Evolutionary conservation across 768 basidiomycete species (phyloP).

Genomic region (Russula foetens): DNA sequence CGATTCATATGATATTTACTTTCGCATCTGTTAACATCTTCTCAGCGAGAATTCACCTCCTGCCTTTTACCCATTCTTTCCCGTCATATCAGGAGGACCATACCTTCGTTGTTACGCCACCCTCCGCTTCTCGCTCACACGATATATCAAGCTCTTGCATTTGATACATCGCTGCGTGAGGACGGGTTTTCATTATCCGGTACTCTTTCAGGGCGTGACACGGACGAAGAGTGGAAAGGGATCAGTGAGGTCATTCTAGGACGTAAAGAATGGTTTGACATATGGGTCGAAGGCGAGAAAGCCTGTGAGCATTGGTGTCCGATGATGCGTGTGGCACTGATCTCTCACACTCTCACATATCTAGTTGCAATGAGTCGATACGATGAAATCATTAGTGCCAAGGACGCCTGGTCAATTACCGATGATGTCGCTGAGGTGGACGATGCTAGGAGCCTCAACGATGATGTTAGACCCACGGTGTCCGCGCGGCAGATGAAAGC

Average conservation of each 20-base stretch:
- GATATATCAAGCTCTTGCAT: slow-evolving; percentile 84
- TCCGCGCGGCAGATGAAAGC: slow-evolving; percentile 80
- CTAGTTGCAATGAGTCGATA: slow-evolving; percentile 86
- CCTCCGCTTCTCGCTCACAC: slow-evolving; percentile 91
- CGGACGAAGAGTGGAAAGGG: slow-evolving; percentile 55
- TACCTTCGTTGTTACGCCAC: slow-evolving; percentile 64
- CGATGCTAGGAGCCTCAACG: not conserved
- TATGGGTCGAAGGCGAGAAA: slow-evolving; percentile 86
- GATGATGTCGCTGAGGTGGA: slow-evolving; percentile 47
- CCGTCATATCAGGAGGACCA: slow-evolving; percentile 64
- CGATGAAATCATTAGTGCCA: slow-evolving; percentile 66
- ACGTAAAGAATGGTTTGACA: slow-evolving; percentile 80
- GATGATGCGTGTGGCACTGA: not conserved
- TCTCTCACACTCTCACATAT: not conserved
- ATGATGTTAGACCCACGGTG: slow-evolving; percentile 60
- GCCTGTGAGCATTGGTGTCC: slow-evolving; percentile 51
- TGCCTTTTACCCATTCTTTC: slow-evolving; percentile 72
- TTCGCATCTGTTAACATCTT: slow-evolving; percentile 2
- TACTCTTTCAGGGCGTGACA: slow-evolving; percentile 35
- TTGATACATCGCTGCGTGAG: slow-evolving; percentile 71
- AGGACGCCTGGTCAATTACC: slow-evolving; percentile 81
- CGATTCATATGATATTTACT: slow-evolving; percentile 20
- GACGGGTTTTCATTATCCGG: slow-evolving; percentile 59
- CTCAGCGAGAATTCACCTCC: slow-evolving; percentile 73
- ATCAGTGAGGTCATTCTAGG: slow-evolving; percentile 76